Conservation (phyloP, 208 protist species). For the Porcisia hertigi region DNA sequence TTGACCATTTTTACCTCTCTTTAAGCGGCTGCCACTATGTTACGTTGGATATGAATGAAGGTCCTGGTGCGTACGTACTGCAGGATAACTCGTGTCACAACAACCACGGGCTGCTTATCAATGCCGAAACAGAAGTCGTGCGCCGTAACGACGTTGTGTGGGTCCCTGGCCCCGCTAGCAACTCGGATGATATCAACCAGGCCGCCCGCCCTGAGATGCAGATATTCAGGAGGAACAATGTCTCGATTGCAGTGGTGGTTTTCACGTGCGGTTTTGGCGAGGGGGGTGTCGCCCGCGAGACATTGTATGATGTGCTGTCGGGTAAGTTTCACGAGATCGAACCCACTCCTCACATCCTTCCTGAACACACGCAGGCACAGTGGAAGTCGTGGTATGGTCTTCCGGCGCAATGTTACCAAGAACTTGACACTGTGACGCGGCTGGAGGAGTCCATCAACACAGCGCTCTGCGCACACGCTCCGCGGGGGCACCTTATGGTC, state of each 20-base stretch:
- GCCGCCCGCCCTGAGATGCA: conserved; percentile 43
- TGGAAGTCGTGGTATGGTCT: conserved; percentile 79
- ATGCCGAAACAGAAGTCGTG: conserved; percentile 55
- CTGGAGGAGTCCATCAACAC: conserved; percentile 80
- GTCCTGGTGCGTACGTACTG: conserved; percentile 78
- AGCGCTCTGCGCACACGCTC: conserved; percentile 43
- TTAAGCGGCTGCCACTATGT: conserved; percentile 66
- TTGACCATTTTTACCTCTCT: conserved; percentile 75
- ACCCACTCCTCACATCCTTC: conserved; percentile 55
- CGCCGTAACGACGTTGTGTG: conserved; percentile 79
- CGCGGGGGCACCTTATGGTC: conserved; percentile 84
- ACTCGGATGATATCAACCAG: conserved; percentile 30
- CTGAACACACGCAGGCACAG: conserved; percentile 33
- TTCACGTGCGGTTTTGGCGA: conserved; percentile 80
- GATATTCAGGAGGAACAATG: conserved; percentile 80
- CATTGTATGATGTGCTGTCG: conserved; percentile 66
- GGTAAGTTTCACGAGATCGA: conserved; percentile 23
- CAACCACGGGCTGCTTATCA: conserved; percentile 83
- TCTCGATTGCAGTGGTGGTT: conserved; percentile 77
- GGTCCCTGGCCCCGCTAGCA: conserved; percentile 52
- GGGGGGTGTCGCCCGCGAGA: conserved; percentile 54
- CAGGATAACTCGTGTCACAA: conserved; percentile 66
- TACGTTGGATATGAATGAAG: conserved; percentile 82
- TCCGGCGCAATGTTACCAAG: conserved; percentile 63
- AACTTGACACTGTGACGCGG: conserved; percentile 64